Evolutionary conservation across 129 eudicot species (phyloP).

Genomic region (Escallonia herrerae): DNA sequence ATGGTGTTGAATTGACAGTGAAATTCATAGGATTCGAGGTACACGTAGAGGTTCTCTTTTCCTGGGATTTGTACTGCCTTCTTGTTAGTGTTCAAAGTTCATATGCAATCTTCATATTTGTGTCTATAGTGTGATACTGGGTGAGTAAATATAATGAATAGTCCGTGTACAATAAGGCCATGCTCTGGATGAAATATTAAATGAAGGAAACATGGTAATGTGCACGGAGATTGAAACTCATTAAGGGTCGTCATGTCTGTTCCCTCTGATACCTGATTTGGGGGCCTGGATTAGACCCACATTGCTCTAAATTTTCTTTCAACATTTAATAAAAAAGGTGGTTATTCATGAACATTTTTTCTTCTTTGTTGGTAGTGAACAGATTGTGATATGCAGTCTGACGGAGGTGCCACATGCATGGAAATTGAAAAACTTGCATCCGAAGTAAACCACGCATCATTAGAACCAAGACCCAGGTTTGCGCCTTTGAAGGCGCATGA

Average conservation of each 20-base stretch:
- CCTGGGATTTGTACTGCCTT: no score
- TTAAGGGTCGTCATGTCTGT: slow-evolving; percentile 41
- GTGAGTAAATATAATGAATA: no score
- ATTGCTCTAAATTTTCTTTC: no score
- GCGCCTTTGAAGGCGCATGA: slow-evolving; percentile 48
- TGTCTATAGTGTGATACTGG: no score
- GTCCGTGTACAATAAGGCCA: slow-evolving; percentile 45
- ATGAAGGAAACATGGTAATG: slow-evolving; percentile 52
- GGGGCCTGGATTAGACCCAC: no score
- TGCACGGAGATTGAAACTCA: slow-evolving; percentile 26
- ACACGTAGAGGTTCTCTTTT: no score
- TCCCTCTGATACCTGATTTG: slow-evolving; percentile 19
- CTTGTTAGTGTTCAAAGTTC: no score
- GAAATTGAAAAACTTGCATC: slow-evolving; percentile 33
- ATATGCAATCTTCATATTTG: no score
- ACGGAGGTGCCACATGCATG: slow-evolving; percentile 32
- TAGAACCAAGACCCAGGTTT: slow-evolving; percentile 39
- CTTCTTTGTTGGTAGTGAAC: neutral
- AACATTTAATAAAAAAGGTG: no score
- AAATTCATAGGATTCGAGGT: no score
- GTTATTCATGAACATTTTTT: no score
- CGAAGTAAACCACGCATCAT: slow-evolving; percentile 12
- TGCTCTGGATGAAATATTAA: slow-evolving; percentile 29
- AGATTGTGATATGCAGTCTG: slow-evolving; percentile 25
- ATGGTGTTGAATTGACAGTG: no score